phyloP scores from a whole-genome alignment of 2,329 filamentous ascomycete species.

The Hortaea sp. region DNA sequence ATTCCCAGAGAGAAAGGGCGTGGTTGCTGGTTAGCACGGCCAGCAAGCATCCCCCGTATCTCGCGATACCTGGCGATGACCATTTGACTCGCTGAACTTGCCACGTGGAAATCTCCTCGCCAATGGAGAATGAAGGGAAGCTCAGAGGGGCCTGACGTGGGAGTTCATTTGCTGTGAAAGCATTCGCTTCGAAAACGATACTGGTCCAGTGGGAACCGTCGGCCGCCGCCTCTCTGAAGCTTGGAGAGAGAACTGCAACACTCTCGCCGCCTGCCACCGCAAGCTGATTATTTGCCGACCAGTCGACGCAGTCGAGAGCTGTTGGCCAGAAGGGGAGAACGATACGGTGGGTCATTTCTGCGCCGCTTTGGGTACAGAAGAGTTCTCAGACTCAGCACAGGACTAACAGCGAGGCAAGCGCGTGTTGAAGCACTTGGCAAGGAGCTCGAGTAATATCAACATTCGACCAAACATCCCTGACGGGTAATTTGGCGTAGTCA shows the following conservation, averaged over 20 bases:
- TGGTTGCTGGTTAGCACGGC: constrained; percentile 48
- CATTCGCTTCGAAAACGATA: constrained; percentile 37
- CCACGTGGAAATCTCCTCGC: constrained; percentile 48
- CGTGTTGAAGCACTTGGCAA: no score
- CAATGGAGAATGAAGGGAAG: constrained; percentile 43
- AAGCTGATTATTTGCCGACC: constrained; percentile 49
- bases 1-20: constrained; percentile 47
- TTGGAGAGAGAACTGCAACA: constrained; percentile 39
- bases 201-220: constrained; percentile 25
- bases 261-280: constrained; percentile 47
- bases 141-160: constrained; percentile 36
- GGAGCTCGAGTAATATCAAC: no score
- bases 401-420: no score
- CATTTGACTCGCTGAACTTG: constrained; percentile 42
- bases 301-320: constrained; percentile 43
- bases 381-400: no score
- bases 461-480: no score
- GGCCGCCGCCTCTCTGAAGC: constrained; percentile 17
- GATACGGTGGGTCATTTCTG: constrained; percentile 12
- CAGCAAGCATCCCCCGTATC: constrained; percentile 44
- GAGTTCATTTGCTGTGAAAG: constrained; percentile 43
- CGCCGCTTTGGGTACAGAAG: no score
- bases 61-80: constrained; percentile 47
- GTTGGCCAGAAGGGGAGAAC: constrained; percentile 38
- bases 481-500: no score